Evolutionary conservation across 2,329 filamentous ascomycete genomes (phyloP), one percentile per base, ranked within the genome.

Genomic region (Endoconidiophora laricicola): DNA sequence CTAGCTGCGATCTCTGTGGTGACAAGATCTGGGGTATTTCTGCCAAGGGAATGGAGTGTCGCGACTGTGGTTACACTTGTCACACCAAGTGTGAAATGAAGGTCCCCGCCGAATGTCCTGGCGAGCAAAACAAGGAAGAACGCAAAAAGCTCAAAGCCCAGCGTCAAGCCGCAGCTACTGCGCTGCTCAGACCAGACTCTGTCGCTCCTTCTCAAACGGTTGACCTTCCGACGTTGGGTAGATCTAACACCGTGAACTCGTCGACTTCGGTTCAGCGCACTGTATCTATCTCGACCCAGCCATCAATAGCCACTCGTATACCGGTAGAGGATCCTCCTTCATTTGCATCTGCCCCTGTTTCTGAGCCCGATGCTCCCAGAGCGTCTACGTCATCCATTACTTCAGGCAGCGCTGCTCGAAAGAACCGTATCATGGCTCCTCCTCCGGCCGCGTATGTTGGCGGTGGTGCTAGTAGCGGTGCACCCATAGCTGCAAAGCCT

Each of bases 31-130:
- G 91, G 91, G 91, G 91, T 0, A 65, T 98, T 39, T 94, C 86
- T 26, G 90, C 91, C 37, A 98, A 98, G 66, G 91, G 91, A 0
- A 93, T 94, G 61, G 88, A 94, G 62, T 98, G 91, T 61, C 78
- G 83, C 57, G 90, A 96, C 63, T 98, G 91, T 60, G 91, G 93
- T 33, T 98, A 95, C 66, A 95, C 88, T 2, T 98, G 91, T 61
- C 91, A 98, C 66, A 93, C 81, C 70, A 98, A 98, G 67, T 98
- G 91, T 63, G 86, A 98, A 68, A 91, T 98, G 82, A 98, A 96
- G 66, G 91, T 96, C 0, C 87, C 91, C 0, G 84, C 91, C 6
- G 86, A 94, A 61, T 98, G 91, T 60, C 91, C 91, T 0, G 91
- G 91, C 46, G 91, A 96, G 61, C 79, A 91, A 61, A 81, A 73